These are phyloP conservation scores for Fusarium xyrophilum DNA, from an alignment of 2,329 filamentous ascomycete species.

Conservation along the genomic window DNA sequence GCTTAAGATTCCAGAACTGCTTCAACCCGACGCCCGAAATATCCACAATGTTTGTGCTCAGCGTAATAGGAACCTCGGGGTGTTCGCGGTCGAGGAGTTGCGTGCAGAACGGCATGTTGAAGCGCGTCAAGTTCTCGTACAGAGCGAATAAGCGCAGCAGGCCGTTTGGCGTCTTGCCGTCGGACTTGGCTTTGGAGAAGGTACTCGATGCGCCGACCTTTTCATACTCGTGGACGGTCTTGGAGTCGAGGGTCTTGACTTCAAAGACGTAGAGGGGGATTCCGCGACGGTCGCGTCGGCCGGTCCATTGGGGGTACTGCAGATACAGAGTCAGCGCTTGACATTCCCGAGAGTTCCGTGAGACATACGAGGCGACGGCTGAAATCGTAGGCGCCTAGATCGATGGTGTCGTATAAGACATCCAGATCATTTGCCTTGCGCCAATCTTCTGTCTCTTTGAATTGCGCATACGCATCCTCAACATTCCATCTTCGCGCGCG, in stretches of 20 bases:
- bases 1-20: slow-evolving; percentile 95
- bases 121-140: slow-evolving; percentile 90
- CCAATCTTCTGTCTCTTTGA: slow-evolving; percentile 89
- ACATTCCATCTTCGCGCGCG: slow-evolving; percentile 83
- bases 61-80: slow-evolving; percentile 83
- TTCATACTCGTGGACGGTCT: slow-evolving; percentile 81
- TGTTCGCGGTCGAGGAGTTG: slow-evolving; percentile 74
- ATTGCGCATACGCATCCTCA: slow-evolving; percentile 80
- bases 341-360: background rate
- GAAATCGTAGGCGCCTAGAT: slow-evolving; percentile 82
- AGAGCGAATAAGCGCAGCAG: slow-evolving; percentile 87
- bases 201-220: slow-evolving; percentile 64
- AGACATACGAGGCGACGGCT: slow-evolving; percentile 72
- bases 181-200: slow-evolving; percentile 66
- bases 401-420: slow-evolving; percentile 83
- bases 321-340: slow-evolving; percentile 5
- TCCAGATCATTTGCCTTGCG: slow-evolving; percentile 79
- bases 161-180: slow-evolving; percentile 73
- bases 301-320: slow-evolving; percentile 94
- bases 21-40: slow-evolving; percentile 86
- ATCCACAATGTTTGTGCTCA: slow-evolving; percentile 95
- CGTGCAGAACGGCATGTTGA: slow-evolving; percentile 85
- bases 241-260: slow-evolving; percentile 81
- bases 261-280: slow-evolving; percentile 94
- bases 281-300: slow-evolving; percentile 85